These are phyloP conservation scores for Herpetomonas tarakana DNA, from an alignment of 208 protist genomes.

Conservation along the genomic window DNA sequence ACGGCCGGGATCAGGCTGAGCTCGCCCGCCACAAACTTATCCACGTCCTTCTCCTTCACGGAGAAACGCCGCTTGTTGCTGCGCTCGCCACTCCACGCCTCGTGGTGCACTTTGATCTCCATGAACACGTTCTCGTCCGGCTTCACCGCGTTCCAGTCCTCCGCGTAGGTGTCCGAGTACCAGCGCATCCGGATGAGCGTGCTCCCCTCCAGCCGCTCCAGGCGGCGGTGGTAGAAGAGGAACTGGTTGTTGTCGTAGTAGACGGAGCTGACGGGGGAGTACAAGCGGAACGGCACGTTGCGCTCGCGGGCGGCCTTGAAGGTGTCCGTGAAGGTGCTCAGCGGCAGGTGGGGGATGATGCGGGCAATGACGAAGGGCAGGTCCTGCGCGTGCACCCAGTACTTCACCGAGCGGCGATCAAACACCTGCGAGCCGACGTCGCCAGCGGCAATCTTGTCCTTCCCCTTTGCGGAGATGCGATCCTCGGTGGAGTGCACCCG, in stretches of 20 bases:
- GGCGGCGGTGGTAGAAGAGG: conserved; percentile 78
- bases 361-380: conserved; percentile 86
- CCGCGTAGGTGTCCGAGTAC: conserved; percentile 77
- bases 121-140: conserved; percentile 78
- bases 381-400: conserved; percentile 87
- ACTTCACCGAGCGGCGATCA: conserved; percentile 86
- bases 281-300: conserved; percentile 62
- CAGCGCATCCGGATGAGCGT: conserved; percentile 88
- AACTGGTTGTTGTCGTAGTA: conserved; percentile 90
- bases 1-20: conserved; percentile 62
- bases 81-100: conserved; percentile 85
- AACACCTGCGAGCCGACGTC: conserved; percentile 82
- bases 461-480: conserved; percentile 51
- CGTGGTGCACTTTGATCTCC: conserved; percentile 90
- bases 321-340: conserved; percentile 85
- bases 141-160: conserved; percentile 69
- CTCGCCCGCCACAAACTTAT: conserved; percentile 67
- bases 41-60: conserved; percentile 78
- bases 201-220: conserved; percentile 81
- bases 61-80: conserved; percentile 88
- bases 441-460: conserved; percentile 47
- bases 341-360: conserved; percentile 83
- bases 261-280: conserved; percentile 78
- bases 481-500: conserved; percentile 65
- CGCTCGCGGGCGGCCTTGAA: conserved; percentile 60